Evolutionary conservation across 441 rosid genomes (phyloP), one percentile per base, ranked within the genome.

Genomic region (Theobroma grandiflorum): DNA sequence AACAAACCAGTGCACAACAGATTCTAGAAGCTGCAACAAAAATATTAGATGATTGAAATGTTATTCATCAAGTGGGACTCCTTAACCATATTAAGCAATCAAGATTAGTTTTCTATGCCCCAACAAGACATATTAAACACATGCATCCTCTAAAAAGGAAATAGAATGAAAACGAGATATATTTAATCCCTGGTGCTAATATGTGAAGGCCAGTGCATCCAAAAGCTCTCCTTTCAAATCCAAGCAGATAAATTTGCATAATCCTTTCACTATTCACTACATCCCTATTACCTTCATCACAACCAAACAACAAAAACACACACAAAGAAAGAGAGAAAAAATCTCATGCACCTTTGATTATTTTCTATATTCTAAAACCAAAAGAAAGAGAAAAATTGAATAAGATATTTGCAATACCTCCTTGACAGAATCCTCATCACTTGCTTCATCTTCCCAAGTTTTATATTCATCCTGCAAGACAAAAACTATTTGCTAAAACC

Each of bases 401-500:
- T 33, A n/a, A 49, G 11, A 18, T 33, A 67, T 42, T 33, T 14
- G 16, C 22, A 67, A 62, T 87, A 91, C 99, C 98, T 90, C 87
- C 55, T 67, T 81, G 59, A 42, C 14, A 63, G 87, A 84, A 80
- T 80, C 86, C 77, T 75, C 64, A 76, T 82, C 91, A 82, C 57
- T 72, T 52, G 73, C 81, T 80, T 88, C 86, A 84, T 92, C 95
- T 79, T 94, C 99, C 95, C 98, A 96, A 47, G 86, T 87, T 77
- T 86, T 87, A 64, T 81, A 77, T 72, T 92, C 97, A 40, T 92
- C 94, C 96, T 93, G 87, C 57, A 37, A 68, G 16, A 33, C 40
- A 40, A 16, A 3, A 75, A 18, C 22, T 42, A 61, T 43, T 26
- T 0, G 12, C 69, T 45, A 75, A 61, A 75, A 18, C 57, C 33